phyloP scores from a whole-genome alignment of 208 protist genomes.

The Strigomonas culicis region DNA sequence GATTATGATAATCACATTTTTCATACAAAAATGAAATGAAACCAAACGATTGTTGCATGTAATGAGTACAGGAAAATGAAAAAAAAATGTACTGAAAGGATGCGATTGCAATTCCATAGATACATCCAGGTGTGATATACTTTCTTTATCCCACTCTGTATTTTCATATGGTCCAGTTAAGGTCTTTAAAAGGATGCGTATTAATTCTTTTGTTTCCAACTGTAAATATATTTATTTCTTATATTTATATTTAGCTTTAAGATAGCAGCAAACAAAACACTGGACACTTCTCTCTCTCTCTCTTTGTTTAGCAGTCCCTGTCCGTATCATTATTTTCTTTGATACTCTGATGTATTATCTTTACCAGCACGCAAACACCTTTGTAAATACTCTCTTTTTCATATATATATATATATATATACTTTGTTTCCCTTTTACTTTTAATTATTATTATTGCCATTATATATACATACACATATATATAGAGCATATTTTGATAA shows the following conservation, averaged over 20 bases:
- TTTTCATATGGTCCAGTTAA: too few relatives aligned
- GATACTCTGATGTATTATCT: slow-evolving; percentile 12
- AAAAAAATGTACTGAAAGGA: too few relatives aligned
- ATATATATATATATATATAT: slow-evolving; percentile 3
- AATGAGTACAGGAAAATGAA: not conserved
- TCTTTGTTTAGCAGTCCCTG: slow-evolving; percentile 6
- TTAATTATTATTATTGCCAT: not conserved
- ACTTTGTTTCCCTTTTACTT: slow-evolving; percentile 8
- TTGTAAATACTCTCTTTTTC: slow-evolving; percentile 12
- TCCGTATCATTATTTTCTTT: slow-evolving; percentile 14
- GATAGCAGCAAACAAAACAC: not conserved
- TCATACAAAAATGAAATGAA: not conserved
- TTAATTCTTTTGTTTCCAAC: slow-evolving; percentile 14
- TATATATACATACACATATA: slow-evolving; percentile 1
- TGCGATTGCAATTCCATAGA: too few relatives aligned
- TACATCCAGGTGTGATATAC: too few relatives aligned
- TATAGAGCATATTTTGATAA: not conserved
- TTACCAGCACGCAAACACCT: slow-evolving; percentile 1
- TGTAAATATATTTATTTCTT: slow-evolving; percentile 16
- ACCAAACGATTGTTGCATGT: not conserved
- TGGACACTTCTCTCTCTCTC: slow-evolving; percentile 10
- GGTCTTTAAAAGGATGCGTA: not conserved
- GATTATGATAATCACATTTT: too few relatives aligned
- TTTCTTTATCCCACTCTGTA: too few relatives aligned
- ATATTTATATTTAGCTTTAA: slow-evolving; percentile 4